Base-by-base conservation (phyloP, 2,329 filamentous ascomycete species). In the Orbilia brochopaga region DNA sequence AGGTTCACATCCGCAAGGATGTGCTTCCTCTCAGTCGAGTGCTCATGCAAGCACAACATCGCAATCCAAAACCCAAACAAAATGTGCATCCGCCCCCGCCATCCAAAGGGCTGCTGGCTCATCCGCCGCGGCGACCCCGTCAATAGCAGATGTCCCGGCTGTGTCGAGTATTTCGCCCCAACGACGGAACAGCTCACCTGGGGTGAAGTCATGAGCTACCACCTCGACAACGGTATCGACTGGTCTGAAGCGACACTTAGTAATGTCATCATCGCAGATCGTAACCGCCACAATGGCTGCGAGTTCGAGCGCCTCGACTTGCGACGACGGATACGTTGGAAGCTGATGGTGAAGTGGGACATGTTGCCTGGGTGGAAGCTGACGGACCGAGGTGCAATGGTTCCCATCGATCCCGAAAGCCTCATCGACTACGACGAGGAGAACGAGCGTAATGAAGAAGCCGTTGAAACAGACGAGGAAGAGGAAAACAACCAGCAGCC, bases 81-180 rank as follows among this genome's bases (percentile, higher is more conserved):
- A 23, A 3, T 17, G 48, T 70, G 66, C 23, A 55, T 70, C 23
- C 59, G 66, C 17, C 66, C 66, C 19, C 66, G 66, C 11, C 50
- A 70, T 23, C 66, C 66, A 19, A 59, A 59, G 23, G 66, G 66
- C 17, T 70, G 66, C 59, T 70, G 66, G 66, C 23, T 70, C 66
- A 60, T 70, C 8, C 66, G 66, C 30, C 66, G 66, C n/a, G 66
- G 66, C 11, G 54, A 59, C 0, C 66, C 66, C 13, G 19, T 60
- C 1, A 19, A 10, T 2, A 35, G 15, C 15, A 24, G 50, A 8
- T 70, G 66, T 40, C 66, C 59, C 17, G 66, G 53, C 1, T 70
- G 66, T 17, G 59, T 64, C 1, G 66, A 70, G n/a, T 70, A 64
- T 17, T 40, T 50, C 23, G 23, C 21, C 19, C 66, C 66, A 15